These are phyloP conservation scores for Hygrophoropsis aurantiaca DNA, from an alignment of 768 basidiomycete genomes.

Conservation along the genomic window DNA sequence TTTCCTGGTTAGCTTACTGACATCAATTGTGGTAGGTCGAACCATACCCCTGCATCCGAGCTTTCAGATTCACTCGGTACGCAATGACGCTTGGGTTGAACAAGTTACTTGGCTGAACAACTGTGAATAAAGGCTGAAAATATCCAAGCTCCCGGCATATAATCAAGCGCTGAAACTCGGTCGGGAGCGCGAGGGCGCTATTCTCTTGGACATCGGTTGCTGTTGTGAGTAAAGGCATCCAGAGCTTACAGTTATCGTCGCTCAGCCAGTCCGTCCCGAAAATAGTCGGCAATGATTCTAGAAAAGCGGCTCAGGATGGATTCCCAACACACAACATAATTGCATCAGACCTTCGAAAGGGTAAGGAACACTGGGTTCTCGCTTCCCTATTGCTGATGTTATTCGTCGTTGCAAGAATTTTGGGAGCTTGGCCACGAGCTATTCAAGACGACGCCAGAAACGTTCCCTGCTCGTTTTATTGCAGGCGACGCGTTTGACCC, in stretches of 20 bases:
- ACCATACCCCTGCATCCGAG: too few species aligned
- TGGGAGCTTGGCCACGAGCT: constrained; percentile 59
- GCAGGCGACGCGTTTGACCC: constrained; percentile 49
- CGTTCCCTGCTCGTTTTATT: constrained; percentile 52
- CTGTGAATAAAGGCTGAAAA: constrained; percentile 1
- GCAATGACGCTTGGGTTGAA: too few species aligned
- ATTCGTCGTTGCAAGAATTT: constrained; percentile 36
- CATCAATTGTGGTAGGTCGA: too few species aligned
- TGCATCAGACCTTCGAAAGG: constrained; percentile 23
- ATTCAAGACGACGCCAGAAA: constrained; percentile 47
- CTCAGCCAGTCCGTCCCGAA: background rate
- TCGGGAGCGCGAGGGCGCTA: constrained; percentile 26
- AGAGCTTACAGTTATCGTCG: constrained; percentile 18
- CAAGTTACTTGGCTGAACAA: too few species aligned
- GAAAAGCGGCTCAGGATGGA: constrained; percentile 35
- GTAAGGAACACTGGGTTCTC: too few species aligned
- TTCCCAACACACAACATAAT: constrained; percentile 32
- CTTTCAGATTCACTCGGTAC: too few species aligned
- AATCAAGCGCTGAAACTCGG: constrained; percentile 26
- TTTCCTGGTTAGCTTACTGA: too few species aligned
- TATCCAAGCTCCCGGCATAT: constrained; percentile 7
- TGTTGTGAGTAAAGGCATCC: too few species aligned
- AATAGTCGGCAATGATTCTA: constrained; percentile 33
- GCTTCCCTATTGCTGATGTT: background rate
- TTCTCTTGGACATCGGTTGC: constrained; percentile 40